A percentile compares a stretch with the other conserved stretches of the same genome.
Evolutionary conservation across 257 asterid species (phyloP).

Genomic region (Marsdenia floribunda): DNA sequence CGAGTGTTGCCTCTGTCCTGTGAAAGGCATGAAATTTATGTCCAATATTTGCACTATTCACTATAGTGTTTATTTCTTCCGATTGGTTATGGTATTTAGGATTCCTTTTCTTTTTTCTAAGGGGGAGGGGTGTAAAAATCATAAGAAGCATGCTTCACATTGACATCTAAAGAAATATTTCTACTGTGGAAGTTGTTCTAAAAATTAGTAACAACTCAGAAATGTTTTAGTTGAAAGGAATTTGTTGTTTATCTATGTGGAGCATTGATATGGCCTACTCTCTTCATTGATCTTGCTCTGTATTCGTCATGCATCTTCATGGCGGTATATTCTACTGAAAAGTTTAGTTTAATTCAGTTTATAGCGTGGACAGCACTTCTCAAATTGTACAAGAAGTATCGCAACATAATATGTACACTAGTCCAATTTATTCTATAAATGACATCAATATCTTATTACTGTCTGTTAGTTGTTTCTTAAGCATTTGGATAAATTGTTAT

Average conservation of each 20-base stretch:
- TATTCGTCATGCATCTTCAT: background rate
- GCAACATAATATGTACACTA: background rate
- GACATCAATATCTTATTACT: background rate
- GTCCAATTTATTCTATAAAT: background rate
- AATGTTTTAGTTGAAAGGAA: background rate
- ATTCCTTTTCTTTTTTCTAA: background rate
- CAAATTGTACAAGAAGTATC: background rate
- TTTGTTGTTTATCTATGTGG: background rate
- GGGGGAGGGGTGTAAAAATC: background rate
- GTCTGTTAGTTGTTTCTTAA: background rate
- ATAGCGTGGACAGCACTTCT: background rate
- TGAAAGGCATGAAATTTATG: slow-evolving; percentile 58
- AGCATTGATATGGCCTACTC: background rate
- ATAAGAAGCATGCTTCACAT: background rate
- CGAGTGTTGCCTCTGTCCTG: slow-evolving; percentile 98
- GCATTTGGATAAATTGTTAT: background rate
- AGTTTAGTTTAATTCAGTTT: background rate
- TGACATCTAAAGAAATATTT: background rate
- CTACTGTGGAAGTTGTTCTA: background rate
- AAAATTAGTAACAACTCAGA: background rate
- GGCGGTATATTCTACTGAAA: background rate
- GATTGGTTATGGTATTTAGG: background rate
- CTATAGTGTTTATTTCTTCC: slow-evolving; percentile 3
- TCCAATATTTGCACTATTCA: slow-evolving; percentile 5
- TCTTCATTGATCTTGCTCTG: background rate